Conservation (phyloP, 106 monocot genomes). For the Dioscorea alata region DNA sequence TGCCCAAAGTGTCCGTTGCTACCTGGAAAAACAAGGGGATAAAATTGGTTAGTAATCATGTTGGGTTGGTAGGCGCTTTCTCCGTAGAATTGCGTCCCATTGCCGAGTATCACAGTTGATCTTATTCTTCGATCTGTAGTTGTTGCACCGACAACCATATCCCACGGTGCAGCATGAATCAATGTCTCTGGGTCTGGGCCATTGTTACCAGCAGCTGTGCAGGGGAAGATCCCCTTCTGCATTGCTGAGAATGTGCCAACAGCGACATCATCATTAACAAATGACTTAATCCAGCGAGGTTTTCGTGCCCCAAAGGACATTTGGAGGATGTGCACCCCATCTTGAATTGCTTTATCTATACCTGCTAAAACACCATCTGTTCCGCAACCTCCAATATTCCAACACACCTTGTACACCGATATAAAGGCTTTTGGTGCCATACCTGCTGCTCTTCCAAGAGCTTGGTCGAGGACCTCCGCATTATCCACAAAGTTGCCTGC, state of each 20-base stretch:
- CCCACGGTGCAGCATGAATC: background rate
- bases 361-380: conserved; percentile 9
- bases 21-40: too few relatives aligned
- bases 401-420: conserved; percentile 13
- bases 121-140: background rate
- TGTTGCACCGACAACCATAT: background rate
- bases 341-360: conserved; percentile 15
- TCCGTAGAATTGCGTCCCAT: too few relatives aligned
- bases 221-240: background rate
- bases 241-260: background rate
- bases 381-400: background rate
- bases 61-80: too few relatives aligned
- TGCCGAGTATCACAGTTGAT: background rate
- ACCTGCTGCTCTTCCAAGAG: conserved; percentile 25
- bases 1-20: too few relatives aligned
- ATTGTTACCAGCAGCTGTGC: background rate
- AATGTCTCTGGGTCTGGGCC: background rate
- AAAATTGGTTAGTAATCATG: too few relatives aligned
- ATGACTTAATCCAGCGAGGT: too few relatives aligned
- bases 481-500: conserved; percentile 18
- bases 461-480: conserved; percentile 22
- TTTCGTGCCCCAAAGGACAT: conserved; percentile 17
- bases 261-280: too few relatives aligned
- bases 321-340: conserved; percentile 22
- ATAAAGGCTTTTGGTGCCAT: conserved; percentile 25